Evolutionary conservation across 179 eudicot genomes (phyloP), one percentile per base, ranked within the genome.

Genomic region (Camellia oleifera): DNA sequence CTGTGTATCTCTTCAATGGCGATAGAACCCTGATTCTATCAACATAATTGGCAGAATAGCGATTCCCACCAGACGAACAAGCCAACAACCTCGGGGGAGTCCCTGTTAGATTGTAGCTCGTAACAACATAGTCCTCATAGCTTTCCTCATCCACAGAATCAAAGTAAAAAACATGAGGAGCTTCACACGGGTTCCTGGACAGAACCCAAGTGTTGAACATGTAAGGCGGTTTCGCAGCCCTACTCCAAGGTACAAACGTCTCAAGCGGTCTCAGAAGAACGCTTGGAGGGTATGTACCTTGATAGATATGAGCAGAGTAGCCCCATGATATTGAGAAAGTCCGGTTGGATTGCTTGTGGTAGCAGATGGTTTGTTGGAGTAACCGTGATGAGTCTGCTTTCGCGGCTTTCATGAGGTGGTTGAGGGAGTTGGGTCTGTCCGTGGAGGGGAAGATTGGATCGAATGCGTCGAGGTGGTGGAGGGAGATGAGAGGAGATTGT

Each of bases 301-400:
- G 82, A 20, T 89, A 91, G 2, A 88, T 54, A 12, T 87, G 89
- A 11, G 77, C 78, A 0, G 88, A 81, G 70, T 89, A 91, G 17
- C 94, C 93, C 92, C 94, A 91, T 45, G 94, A 72, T 42, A 85
- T 76, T 10, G 90, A 89, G 76, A 85, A 52, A 5, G 93, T 88
- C 89, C 88, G 88, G 5, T 78, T 85, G 12, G 61, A 74, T 0
- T 64, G 78, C 69, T 81, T 81, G 53, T 83, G 63, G 44, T 88
- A 87, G 80, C 92, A 91, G 1, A 91, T 82, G 26, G 85, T 90
- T 86, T 91, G 92, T 80, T 90, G 93, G 7, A 91, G 78, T 0
- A 91, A 85, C 57, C 93, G 79, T 1, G 91, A 84, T 10, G 82
- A 73, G 72, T 91, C 94, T 1, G 50, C 75, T 54, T 73, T 81